Conservation (phyloP, 148 eudicot genomes). For the Beta vulgaris region DNA sequence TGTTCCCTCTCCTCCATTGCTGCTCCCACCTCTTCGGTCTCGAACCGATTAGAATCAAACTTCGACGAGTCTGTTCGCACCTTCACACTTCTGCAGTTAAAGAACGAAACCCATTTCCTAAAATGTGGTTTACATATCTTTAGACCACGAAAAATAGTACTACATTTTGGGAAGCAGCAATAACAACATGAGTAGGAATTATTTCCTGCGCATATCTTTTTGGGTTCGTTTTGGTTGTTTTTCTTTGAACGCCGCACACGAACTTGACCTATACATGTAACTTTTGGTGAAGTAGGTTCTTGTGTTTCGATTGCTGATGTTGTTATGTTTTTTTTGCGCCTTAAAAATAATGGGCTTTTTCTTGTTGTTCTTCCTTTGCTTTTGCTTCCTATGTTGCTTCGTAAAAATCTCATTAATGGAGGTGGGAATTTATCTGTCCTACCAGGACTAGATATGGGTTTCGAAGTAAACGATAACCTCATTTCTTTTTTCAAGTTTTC, state of each 20-base stretch:
- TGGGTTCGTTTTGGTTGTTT: neutral
- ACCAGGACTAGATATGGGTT: conserved; percentile 69
- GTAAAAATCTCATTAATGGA: conserved; percentile 70
- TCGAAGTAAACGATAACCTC: conserved; percentile 40
- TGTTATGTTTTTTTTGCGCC: conserved; percentile 31
- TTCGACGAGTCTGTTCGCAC: conserved; percentile 26
- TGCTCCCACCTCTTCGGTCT: neutral
- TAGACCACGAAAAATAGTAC: conserved; percentile 13
- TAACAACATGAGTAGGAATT: conserved; percentile 19
- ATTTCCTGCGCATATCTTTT: neutral
- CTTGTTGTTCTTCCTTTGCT: conserved; percentile 51
- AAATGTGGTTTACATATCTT: conserved; percentile 13
- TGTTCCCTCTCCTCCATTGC: neutral
- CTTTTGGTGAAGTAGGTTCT: conserved; percentile 93
- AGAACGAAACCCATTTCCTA: conserved; percentile 44
- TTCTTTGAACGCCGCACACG: conserved; percentile 31
- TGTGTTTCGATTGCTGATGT: conserved; percentile 27
- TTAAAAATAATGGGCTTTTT: conserved; percentile 49
- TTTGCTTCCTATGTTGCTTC: conserved; percentile 47
- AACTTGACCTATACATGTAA: conserved; percentile 94
- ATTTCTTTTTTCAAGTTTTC: conserved; percentile 26
- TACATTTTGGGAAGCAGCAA: conserved; percentile 23
- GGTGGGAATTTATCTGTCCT: conserved; percentile 73
- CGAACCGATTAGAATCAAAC: conserved; percentile 21
- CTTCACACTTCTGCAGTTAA: conserved; percentile 36